These are phyloP conservation scores for Baorangia bicolor DNA, from an alignment of 768 basidiomycete species.

Conservation along the genomic window DNA sequence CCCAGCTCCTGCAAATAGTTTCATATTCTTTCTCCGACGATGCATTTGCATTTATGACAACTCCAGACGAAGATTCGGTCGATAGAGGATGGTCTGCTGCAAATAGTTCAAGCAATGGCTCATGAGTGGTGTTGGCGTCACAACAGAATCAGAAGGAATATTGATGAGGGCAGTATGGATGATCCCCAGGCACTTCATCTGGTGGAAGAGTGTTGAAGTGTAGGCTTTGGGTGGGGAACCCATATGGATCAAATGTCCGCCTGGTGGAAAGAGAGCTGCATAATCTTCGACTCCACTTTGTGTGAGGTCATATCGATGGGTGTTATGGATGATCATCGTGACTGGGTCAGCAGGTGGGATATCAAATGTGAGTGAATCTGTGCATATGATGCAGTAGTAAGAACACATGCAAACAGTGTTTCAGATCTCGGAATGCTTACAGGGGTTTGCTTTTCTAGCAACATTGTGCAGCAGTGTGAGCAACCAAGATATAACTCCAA, in stretches of 20 bases:
- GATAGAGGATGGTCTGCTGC: conserved; percentile 32
- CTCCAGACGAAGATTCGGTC: conserved; percentile 30
- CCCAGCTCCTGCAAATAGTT: conserved; percentile 30
- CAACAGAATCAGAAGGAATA: conserved; percentile 1
- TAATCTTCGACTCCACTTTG: conserved; percentile 25
- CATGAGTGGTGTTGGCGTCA: conserved; percentile 8
- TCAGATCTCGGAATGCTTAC: neutral
- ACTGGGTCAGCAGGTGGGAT: conserved; percentile 14
- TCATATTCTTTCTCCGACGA: conserved; percentile 17
- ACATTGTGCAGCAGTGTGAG: too few species aligned
- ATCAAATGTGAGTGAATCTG: conserved; percentile 5
- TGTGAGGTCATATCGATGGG: conserved; percentile 22
- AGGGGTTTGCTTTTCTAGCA: too few species aligned
- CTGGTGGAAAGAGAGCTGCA: conserved; percentile 28
- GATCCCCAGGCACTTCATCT: conserved; percentile 39
- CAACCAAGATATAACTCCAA: too few species aligned
- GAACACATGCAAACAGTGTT: too few species aligned
- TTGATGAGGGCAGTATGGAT: conserved; percentile 24
- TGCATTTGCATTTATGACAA: conserved; percentile 5
- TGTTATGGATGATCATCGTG: too few species aligned
- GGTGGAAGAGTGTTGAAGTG: conserved; percentile 41
- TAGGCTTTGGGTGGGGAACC: conserved; percentile 21
- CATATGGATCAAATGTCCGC: conserved; percentile 32
- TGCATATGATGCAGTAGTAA: too few species aligned
- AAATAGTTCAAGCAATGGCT: conserved; percentile 41